Evolutionary conservation across 139 green algal genomes (phyloP).

Genomic region (Volvox reticuliferus): DNA sequence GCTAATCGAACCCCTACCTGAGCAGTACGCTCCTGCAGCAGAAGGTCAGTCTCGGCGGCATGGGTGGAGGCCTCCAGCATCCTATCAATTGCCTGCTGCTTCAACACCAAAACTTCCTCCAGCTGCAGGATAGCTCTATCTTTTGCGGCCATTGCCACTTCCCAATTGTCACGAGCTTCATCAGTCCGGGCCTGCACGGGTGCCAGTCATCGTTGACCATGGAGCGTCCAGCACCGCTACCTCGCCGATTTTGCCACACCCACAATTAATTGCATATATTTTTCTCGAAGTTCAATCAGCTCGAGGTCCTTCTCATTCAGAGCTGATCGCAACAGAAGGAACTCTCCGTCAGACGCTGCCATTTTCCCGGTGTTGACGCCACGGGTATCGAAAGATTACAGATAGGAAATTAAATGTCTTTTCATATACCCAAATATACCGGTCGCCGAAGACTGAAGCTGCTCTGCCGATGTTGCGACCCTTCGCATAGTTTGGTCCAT

Average conservation of each 20-base stretch:
- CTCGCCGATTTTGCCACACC: conserved; percentile 3
- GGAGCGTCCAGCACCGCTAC: not conserved
- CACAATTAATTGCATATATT: conserved; percentile 79
- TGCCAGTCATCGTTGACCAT: not conserved
- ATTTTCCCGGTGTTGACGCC: not conserved
- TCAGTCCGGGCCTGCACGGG: conserved; percentile 67
- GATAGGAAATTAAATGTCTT: not conserved
- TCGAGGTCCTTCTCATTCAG: conserved; percentile 76
- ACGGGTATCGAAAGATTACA: not conserved
- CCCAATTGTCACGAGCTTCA: conserved; percentile 78
- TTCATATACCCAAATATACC: not conserved
- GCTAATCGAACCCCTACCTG: not conserved
- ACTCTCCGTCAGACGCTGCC: not conserved
- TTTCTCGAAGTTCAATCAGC: conserved; percentile 77
- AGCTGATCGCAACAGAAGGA: conserved; percentile 57
- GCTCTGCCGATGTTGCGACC: too few relatives aligned
- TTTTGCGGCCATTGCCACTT: conserved; percentile 75
- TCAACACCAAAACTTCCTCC: conserved; percentile 67
- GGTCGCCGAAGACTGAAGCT: too few relatives aligned
- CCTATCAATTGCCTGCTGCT: conserved; percentile 62
- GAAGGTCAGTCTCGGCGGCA: conserved; percentile 30
- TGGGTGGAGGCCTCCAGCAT: conserved; percentile 26
- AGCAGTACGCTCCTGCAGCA: conserved; percentile 40
- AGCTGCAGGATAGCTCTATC: conserved; percentile 79
- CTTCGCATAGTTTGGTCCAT: too few relatives aligned